Evolutionary conservation across 2,329 filamentous ascomycete species (phyloP), one percentile per base, ranked within the genome.

Genomic region (Aspergillus nomiae): DNA sequence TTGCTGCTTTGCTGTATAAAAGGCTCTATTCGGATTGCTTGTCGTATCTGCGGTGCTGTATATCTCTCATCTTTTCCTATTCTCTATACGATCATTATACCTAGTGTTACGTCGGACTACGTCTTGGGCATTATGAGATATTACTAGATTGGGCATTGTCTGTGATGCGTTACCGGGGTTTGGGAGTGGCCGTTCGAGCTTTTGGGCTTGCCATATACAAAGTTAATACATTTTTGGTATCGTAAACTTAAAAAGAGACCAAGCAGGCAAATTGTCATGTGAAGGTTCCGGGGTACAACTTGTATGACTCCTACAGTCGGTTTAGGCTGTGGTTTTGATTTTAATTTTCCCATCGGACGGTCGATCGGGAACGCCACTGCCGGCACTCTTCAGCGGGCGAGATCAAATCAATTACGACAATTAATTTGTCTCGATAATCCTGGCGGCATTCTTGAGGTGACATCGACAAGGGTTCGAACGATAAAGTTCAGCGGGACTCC

Each of bases 401-500:
- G 45, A 10, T 41, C 38, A n/a, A 41, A 41, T 41, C 38, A 41
- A 41, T 41, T 41, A 41, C 45, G 11, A 19, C 24, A 30, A 48
- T 48, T 48, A 48, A 53, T 53, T 53, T 53, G 50, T 53, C 24
- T 32, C 11, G n/a, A 24, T 6, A 46, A 32, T 26, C 50, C 51
- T 36, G 8, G 19, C 51, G 10, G 16, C 57, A 36, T 41, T n/a
- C 14, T 26, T 26, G 28, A 36, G 56, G 53, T 53, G 12, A 14
- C 16, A 51, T 51, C 5, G 21, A n/a, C 34, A 54, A 48, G 48
- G 60, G 32, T 55, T 55, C n/a, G 7, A 12, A 54, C 34, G 51
- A 58, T 62, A 34, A 38, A 62, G 41, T 64, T 61, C 55, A 56
- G 50, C 55, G 59, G 62, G 54, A 61, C 62, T 64, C 62, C 62